Percentiles rank a stretch among this genome's conserved stretches.
These are phyloP conservation scores for Fusarium nisikadoi DNA, from an alignment of 2,329 filamentous ascomycete species.

Conservation along the genomic window DNA sequence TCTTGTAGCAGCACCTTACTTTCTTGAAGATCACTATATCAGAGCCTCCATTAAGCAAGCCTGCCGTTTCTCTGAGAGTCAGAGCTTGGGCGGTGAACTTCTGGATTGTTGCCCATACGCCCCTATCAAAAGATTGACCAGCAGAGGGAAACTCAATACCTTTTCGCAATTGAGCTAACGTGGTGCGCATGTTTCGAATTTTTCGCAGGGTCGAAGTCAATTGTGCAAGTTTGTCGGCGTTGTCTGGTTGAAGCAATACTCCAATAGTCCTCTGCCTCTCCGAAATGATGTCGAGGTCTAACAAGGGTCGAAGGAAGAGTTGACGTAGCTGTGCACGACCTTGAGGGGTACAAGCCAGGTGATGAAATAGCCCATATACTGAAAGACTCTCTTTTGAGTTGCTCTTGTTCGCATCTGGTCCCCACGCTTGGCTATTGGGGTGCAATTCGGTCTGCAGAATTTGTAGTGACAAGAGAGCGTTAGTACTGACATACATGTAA, in stretches of 20 bases:
- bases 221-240: slow-evolving; percentile 64
- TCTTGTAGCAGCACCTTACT: slow-evolving; percentile 54
- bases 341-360: slow-evolving; percentile 80
- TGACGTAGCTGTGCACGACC: slow-evolving; percentile 80
- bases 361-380: slow-evolving; percentile 83
- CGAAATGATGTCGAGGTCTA: slow-evolving; percentile 73
- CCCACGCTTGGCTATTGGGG: slow-evolving; percentile 82
- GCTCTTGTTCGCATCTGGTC: slow-evolving; percentile 55
- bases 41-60: slow-evolving; percentile 32
- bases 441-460: slow-evolving; percentile 86
- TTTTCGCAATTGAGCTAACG: slow-evolving; percentile 77
- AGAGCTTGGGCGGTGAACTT: slow-evolving; percentile 78
- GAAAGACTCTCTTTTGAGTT: slow-evolving; percentile 84
- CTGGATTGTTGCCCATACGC: slow-evolving; percentile 77
- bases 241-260: slow-evolving; percentile 74
- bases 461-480: slow-evolving; percentile 84
- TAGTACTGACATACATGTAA: slow-evolving; percentile 81
- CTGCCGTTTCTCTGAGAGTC: slow-evolving; percentile 72
- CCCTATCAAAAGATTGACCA: slow-evolving; percentile 66
- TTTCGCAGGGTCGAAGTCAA: slow-evolving; percentile 72
- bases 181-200: slow-evolving; percentile 78
- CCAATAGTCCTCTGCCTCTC: slow-evolving; percentile 77
- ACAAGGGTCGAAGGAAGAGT: slow-evolving; percentile 82
- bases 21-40: slow-evolving; percentile 35
- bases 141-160: slow-evolving; percentile 71